Evolutionary conservation across 306 rosid species (phyloP), one percentile per base, ranked within the genome.

Genomic region (Pachyrhizus erosus): DNA sequence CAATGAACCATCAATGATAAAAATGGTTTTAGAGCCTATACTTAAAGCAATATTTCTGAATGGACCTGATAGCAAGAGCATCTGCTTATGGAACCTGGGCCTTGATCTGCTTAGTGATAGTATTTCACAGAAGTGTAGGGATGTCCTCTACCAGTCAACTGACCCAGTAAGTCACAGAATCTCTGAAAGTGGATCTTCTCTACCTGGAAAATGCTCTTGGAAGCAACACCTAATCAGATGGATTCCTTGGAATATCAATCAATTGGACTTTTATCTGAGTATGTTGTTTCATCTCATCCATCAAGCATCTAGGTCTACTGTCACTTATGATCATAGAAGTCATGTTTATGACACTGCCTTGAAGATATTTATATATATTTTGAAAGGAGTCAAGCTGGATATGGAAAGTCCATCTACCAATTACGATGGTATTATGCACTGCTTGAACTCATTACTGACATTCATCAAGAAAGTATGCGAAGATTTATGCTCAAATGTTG

Each of bases 171-270:
- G 81, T 58, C 69, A 64, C 49, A 48, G 48, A 39, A 17, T 71
- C 75, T 76, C 86, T 51, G 66, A 80, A 62, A 60, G 7, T 27
- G 86, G 80, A 69, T 58, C 73, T 87, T 67, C 77, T 27, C 73
- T 77, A 54, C 78, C 90, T 69, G 90, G 80, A 24, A 88, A 74
- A 69, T 84, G 83, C 84, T 88, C 84, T 48, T 90, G 90, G 94
- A 91, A 87, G 90, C 85, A 81, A 77, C 76, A 82, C 70, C 80
- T 82, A 23, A 78, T 94, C 23, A 94, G 79, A 73, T 94, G 98
- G 98, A 79, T 89, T 75, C 90, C 97, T 12, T 90, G 97, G 97
- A 87, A 94, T 84, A 78, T 89, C 82, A 81, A 78, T 85, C 91
- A 71, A 12, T 45, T 94, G 91, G 92, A 91, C 60, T 92, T 94